Evolutionary conservation across 2,329 filamentous ascomycete species (phyloP), one percentile per base, ranked within the genome.

Genomic region (Dothiorella sarmentorum): DNA sequence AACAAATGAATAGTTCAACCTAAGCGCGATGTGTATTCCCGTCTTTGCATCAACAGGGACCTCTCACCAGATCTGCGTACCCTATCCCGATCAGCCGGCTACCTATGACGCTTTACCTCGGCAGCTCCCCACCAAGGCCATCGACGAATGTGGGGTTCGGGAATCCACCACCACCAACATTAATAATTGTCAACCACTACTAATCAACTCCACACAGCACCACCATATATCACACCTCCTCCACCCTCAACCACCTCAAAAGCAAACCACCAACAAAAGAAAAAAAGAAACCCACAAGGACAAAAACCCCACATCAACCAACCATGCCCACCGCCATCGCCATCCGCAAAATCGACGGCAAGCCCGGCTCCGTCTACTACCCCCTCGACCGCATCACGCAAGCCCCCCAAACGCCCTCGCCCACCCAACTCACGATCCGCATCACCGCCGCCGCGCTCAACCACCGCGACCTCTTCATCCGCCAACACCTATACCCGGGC

Each of bases 391-490:
- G 69, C 33, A 70, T 72, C 44, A 66, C 64, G 3, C 3, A 68
- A 70, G 6, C 66, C 64, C 0, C 62, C 62, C 3, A 67, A 66
- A 61, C 64, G 10, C 71, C 71, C 29, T 65, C 65, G 15, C 79
- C 56, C 3, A 31, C 79, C 62, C 82, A 97, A 71, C 78, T 96
- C 64, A 79, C 95, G 6, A 78, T 97, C 62, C 85, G 84, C 67
- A 79, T 97, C 68, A 82, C 83, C 33, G 89, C 91, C 53, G 89
- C 83, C 1, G 88, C 93, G 13, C 85, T 97, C 52, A 97, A 97
- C 78, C 94, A 97, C 78, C 89, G 92, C 67, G 94, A 97, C 73
- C 85, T 96, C 65, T 97, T 97, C 78, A 89, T 96, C 74, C 89
- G 93, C 57, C 91, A 94, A 73, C 88, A 92, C 69, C 85, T 96